Conservation (phyloP, 495 filamentous ascomycete genomes). For the Aspergillus diversus region DNA sequence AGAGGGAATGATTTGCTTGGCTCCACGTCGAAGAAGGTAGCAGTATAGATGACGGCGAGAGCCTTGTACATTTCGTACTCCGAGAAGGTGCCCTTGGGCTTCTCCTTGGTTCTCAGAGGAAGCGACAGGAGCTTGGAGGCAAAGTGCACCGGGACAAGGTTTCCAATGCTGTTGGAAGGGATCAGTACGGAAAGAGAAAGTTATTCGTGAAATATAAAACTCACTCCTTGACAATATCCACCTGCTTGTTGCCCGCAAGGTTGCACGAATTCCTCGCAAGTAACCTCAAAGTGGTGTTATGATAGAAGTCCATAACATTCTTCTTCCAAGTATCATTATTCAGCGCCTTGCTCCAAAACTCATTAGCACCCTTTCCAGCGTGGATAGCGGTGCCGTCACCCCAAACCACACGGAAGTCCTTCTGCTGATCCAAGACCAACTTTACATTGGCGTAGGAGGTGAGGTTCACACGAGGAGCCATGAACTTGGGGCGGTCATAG, state of each 20-base stretch:
- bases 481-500: conserved; percentile 64
- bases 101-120: conserved; percentile 70
- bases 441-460: conserved; percentile 64
- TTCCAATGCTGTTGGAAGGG: conserved; percentile 56
- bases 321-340: conserved; percentile 52
- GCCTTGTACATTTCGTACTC: conserved; percentile 80
- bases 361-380: conserved; percentile 55
- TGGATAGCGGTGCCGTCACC: conserved; percentile 57
- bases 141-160: conserved; percentile 73
- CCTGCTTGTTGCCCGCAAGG: conserved; percentile 59
- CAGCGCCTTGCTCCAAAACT: conserved; percentile 57
- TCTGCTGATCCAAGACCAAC: conserved; percentile 61
- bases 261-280: conserved; percentile 67
- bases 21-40: conserved; percentile 60
- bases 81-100: conserved; percentile 71
- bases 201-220: conserved; percentile 18
- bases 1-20: conserved; percentile 57
- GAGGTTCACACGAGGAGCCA: conserved; percentile 56
- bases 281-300: conserved; percentile 64
- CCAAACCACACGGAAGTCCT: conserved; percentile 69
- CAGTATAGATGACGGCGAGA: conserved; percentile 66
- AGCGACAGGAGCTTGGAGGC: conserved; percentile 72
- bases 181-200: not conserved
- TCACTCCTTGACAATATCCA: conserved; percentile 77
- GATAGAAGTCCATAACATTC: conserved; percentile 59